Conservation (phyloP, 2,329 filamentous ascomycete genomes). For the Colletotrichum karsti region DNA sequence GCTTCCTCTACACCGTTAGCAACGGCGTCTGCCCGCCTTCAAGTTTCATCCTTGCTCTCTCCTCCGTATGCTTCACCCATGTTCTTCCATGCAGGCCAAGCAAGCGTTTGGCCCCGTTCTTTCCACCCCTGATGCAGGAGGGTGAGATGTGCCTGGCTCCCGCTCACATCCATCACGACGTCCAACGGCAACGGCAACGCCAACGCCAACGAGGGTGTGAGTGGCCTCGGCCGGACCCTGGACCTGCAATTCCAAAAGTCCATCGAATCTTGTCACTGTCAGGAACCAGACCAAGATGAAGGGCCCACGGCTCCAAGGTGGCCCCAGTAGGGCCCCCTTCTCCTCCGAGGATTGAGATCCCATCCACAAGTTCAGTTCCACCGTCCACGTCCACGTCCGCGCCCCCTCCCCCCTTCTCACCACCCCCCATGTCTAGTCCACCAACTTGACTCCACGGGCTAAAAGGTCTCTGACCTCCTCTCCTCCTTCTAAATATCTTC, state of each 20-base stretch:
- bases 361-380: slow-evolving; percentile 10
- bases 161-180: neutral
- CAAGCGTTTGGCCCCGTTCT: slow-evolving; percentile 21
- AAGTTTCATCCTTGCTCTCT: neutral
- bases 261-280: neutral
- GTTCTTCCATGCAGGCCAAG: slow-evolving; percentile 21
- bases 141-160: slow-evolving; percentile 8
- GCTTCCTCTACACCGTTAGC: neutral
- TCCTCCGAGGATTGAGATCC: slow-evolving; percentile 22
- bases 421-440: slow-evolving; percentile 1
- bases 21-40: neutral
- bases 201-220: slow-evolving; percentile 2
- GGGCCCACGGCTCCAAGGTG: slow-evolving; percentile 21
- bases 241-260: slow-evolving; percentile 20
- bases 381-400: slow-evolving; percentile 8
- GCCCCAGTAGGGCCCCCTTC: neutral
- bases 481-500: slow-evolving; percentile 23
- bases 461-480: slow-evolving; percentile 26
- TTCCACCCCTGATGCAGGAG: slow-evolving; percentile 10
- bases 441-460: slow-evolving; percentile 14
- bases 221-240: slow-evolving; percentile 17
- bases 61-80: neutral
- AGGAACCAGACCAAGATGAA: slow-evolving; percentile 24
- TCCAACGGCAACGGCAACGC: too few species aligned
- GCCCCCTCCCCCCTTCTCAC: neutral